Percentiles rank a stretch among this genome's conserved stretches.
These are phyloP conservation scores for Citrus unshiu DNA, from an alignment of 345 rosid species.

Conservation along the genomic window DNA sequence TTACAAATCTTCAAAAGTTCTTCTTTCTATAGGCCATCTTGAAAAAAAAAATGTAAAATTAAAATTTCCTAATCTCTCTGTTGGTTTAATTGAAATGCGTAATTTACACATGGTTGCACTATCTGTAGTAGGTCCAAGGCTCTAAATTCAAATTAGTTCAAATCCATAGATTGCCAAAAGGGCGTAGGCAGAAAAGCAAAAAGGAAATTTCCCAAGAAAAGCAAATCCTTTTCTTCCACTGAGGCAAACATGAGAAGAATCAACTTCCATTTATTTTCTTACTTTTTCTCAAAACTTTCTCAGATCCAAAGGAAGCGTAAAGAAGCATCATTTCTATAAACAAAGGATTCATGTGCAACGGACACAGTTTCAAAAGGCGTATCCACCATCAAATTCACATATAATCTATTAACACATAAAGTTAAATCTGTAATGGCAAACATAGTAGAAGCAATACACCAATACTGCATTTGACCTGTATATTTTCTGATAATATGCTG, in stretches of 20 bases:
- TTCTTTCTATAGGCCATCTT: too few relatives aligned
- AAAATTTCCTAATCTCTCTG: background rate
- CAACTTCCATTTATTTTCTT: constrained; percentile 8
- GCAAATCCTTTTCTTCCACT: constrained; percentile 17
- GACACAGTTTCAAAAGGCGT: constrained; percentile 5
- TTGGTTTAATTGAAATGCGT: background rate
- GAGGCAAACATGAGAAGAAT: constrained; percentile 24
- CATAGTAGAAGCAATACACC: background rate
- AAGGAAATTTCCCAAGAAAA: constrained; percentile 16
- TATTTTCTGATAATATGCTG: background rate
- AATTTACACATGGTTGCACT: background rate
- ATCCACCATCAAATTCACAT: background rate
- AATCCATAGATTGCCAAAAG: background rate
- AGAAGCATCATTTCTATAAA: constrained; percentile 9
- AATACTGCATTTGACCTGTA: background rate
- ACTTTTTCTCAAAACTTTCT: constrained; percentile 20
- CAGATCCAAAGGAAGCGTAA: constrained; percentile 39
- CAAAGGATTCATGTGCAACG: constrained; percentile 13
- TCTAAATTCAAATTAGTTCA: constrained; percentile 1
- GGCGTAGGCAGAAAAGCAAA: background rate
- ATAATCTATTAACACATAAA: background rate
- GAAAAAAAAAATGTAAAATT: too few relatives aligned
- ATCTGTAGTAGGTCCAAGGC: background rate
- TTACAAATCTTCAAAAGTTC: background rate
- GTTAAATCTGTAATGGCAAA: background rate